Conservation (phyloP, 129 eudicot species). For the Centella asiatica region DNA sequence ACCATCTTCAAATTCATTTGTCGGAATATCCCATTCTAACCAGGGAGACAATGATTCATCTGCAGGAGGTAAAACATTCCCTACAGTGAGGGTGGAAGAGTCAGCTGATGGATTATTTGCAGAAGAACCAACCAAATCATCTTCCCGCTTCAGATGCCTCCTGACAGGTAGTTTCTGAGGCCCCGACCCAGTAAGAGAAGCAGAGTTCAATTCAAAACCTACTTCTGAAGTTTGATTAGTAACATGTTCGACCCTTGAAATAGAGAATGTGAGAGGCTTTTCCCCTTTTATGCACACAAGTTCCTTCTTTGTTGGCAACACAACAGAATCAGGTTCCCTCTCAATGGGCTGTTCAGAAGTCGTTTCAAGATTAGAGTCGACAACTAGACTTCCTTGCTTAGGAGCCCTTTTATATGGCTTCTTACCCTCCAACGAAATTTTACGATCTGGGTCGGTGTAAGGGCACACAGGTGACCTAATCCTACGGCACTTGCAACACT, state of each 20-base stretch:
- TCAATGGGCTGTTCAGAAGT: slow-evolving; percentile 26
- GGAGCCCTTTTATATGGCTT: slow-evolving; percentile 24
- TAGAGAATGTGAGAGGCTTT: slow-evolving; percentile 39
- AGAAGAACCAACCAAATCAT: slow-evolving; percentile 20
- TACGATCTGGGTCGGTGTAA: slow-evolving; percentile 32
- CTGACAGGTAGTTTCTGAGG: slow-evolving; percentile 75
- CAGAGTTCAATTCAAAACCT: slow-evolving; percentile 28
- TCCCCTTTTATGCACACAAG: slow-evolving; percentile 26
- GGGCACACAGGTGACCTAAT: slow-evolving; percentile 68
- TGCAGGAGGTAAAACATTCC: slow-evolving; percentile 16
- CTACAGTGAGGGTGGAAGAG: slow-evolving; percentile 20
- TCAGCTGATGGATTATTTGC: slow-evolving; percentile 16
- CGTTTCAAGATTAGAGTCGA: slow-evolving; percentile 23
- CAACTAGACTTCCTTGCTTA: slow-evolving; percentile 23
- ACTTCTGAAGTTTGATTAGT: slow-evolving; percentile 23
- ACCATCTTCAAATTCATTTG: slow-evolving; percentile 45
- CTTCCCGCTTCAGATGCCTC: slow-evolving; percentile 46
- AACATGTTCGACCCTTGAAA: slow-evolving; percentile 31
- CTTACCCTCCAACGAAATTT: slow-evolving; percentile 33
- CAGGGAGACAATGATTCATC: slow-evolving; percentile 30
- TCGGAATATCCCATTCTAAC: slow-evolving; percentile 54
- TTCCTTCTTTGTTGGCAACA: slow-evolving; percentile 24
- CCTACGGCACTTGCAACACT: slow-evolving; percentile 86
- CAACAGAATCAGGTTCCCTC: slow-evolving; percentile 23
- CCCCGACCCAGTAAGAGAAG: slow-evolving; percentile 26